A percentile compares a stretch with the other conserved stretches of the same genome.
These are phyloP conservation scores for Selenicereus undatus DNA, from an alignment of 148 eudicot genomes.

Conservation along the genomic window DNA sequence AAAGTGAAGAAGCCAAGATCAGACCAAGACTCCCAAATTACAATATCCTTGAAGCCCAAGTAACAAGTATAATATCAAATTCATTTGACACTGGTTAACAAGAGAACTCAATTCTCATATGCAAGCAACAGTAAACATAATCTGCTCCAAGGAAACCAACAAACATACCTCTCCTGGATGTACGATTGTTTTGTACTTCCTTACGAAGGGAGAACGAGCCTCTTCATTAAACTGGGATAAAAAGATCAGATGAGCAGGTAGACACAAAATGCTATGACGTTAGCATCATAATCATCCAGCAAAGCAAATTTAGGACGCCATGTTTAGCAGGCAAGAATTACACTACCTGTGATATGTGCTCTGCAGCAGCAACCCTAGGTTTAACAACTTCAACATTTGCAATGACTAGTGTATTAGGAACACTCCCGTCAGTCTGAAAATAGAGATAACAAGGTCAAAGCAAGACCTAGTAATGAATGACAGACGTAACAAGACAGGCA, in stretches of 20 bases:
- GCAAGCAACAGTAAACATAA: background rate
- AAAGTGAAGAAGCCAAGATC: background rate
- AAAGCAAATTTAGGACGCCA: background rate
- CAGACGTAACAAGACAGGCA: background rate
- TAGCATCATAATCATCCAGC: background rate
- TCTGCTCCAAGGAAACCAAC: background rate
- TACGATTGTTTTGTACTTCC: slow-evolving; percentile 84
- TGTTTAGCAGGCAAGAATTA: background rate
- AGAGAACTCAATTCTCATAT: background rate
- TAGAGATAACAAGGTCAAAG: slow-evolving; percentile 5
- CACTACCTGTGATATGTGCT: slow-evolving; percentile 87
- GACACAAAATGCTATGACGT: background rate
- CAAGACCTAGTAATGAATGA: background rate
- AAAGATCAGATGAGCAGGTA: slow-evolving; percentile 8
- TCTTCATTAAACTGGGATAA: slow-evolving; percentile 91
- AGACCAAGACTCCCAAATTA: background rate
- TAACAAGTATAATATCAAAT: background rate
- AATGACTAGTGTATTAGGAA: slow-evolving; percentile 88
- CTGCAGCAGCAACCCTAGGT: slow-evolving; percentile 97
- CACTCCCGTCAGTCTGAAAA: slow-evolving; percentile 90
- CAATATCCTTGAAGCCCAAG: background rate
- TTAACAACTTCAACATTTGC: slow-evolving; percentile 97
- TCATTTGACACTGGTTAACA: background rate
- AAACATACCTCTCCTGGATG: slow-evolving; percentile 94
- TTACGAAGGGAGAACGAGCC: slow-evolving; percentile 96